phyloP scores from a whole-genome alignment of 2,329 filamentous ascomycete species.

The Cladosporium sp. region DNA sequence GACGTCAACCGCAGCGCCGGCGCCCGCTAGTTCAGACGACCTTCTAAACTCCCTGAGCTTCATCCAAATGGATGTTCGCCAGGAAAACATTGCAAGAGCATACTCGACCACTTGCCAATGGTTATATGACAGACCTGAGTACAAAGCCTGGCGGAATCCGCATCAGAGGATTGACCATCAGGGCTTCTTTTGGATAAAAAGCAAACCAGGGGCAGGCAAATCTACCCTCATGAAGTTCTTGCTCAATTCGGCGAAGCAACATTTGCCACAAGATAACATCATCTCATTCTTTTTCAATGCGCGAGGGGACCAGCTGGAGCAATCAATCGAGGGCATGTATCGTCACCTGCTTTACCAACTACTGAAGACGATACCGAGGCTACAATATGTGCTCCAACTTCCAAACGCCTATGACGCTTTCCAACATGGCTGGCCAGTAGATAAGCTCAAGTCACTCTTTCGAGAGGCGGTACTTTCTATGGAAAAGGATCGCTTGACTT shows the following conservation, averaged over 20 bases:
- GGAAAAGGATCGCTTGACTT: conserved; percentile 25
- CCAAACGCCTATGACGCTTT: background rate
- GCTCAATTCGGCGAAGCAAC: background rate
- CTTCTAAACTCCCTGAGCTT: background rate
- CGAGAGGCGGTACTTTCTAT: conserved; percentile 19
- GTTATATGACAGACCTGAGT: conserved; percentile 35
- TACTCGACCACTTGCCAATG: conserved; percentile 40
- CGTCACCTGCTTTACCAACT: conserved; percentile 48
- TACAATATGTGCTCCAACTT: background rate
- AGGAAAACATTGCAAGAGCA: conserved; percentile 33
- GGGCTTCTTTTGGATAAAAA: conserved; percentile 38
- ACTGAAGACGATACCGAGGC: conserved; percentile 22
- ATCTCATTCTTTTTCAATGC: conserved; percentile 51
- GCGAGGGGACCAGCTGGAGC: conserved; percentile 42
- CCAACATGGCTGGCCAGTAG: background rate
- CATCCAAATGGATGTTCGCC: conserved; percentile 31
- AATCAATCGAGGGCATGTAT: conserved; percentile 46
- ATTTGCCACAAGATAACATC: conserved; percentile 18
- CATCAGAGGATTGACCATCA: conserved; percentile 1
- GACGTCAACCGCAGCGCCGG: too few relatives aligned
- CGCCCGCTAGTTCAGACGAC: background rate
- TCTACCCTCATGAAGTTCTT: conserved; percentile 36
- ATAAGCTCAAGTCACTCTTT: background rate
- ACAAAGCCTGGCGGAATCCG: conserved; percentile 36
- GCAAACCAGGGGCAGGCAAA: conserved; percentile 38